These are phyloP conservation scores for Houttuynia cordata DNA, from an alignment of 164 flowering plant species.

Conservation along the genomic window DNA sequence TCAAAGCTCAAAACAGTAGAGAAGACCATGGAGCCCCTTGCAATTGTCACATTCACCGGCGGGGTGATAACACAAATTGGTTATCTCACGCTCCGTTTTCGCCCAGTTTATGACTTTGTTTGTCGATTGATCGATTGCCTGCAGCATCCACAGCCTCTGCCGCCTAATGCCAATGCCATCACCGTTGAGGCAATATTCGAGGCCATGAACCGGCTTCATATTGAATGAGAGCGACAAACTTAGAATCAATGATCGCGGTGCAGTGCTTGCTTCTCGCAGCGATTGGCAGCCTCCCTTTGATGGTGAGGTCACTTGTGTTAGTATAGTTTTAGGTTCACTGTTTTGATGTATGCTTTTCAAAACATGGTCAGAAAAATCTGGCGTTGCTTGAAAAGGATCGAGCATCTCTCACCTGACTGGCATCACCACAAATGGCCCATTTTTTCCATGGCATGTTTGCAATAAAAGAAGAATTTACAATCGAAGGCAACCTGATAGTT, in stretches of 20 bases:
- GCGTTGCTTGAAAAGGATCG: too few relatives aligned
- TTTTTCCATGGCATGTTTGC: too few relatives aligned
- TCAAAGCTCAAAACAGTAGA: background rate
- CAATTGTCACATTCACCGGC: constrained; percentile 16
- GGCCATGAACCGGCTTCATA: constrained; percentile 6
- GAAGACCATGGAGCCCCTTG: constrained; percentile 18
- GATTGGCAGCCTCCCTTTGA: too few relatives aligned
- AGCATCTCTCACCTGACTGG: too few relatives aligned
- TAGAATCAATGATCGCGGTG: background rate
- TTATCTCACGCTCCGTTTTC: constrained; percentile 10
- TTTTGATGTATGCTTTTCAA: too few relatives aligned
- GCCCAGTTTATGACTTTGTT: constrained; percentile 10
- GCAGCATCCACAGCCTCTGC: constrained; percentile 21
- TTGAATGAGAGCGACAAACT: background rate
- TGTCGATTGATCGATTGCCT: constrained; percentile 17
- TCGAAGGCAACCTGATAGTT: too few relatives aligned
- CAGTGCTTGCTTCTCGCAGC: too few relatives aligned
- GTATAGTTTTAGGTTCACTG: too few relatives aligned
- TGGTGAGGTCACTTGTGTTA: too few relatives aligned
- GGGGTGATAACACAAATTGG: constrained; percentile 17
- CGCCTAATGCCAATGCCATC: constrained; percentile 7
- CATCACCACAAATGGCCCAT: too few relatives aligned
- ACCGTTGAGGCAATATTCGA: constrained; percentile 12
- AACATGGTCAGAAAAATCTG: too few relatives aligned
- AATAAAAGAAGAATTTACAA: too few relatives aligned